Evolutionary conservation across 2,329 filamentous ascomycete species (phyloP), one percentile per base, ranked within the genome.

Genomic region (Aaosphaeria arxii): DNA sequence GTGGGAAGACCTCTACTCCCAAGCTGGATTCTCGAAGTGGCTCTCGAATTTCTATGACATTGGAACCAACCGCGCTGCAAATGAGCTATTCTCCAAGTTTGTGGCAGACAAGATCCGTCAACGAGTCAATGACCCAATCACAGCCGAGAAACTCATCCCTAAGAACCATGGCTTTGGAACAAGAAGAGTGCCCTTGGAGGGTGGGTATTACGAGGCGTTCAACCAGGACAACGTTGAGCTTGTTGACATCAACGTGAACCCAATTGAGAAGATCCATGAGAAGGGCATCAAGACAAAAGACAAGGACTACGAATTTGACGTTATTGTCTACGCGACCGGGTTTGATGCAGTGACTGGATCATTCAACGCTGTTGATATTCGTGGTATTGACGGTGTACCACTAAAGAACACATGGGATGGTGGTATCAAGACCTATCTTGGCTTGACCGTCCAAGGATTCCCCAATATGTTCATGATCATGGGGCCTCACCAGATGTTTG

Each of bases 291-390:
- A 66, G 1, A 45, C 56, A 1, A 63, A 74, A 40, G 70, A 66
- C 17, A 56, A 55, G 47, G 46, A 55, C 24, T 58, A 62, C 24
- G 66, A 71, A 31, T 59, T 73, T 33, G 71, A 74, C 40, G 52
- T 71, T 7, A 49, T 74, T 11, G 64, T 67, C 32, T 61, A 70
- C 11, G 71, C 71, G 2, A 74, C 71, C 2, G 71, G 72, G 7
- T 74, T 74, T 49, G 72, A 74, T 54, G 75, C 75, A 5, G 78
- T 61, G 7, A 63, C 59, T 4, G 60, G 62, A 1, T 44, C 57
- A 0, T 58, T 61, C 46, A 32, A n/a, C 49, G 56, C 44, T 54
- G 28, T 48, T 46, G 24, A 57, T 11, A 58, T 58, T 36, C 47
- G 48, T 36, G 58, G 58, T 38, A 57, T 58, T 30, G 51, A 50